Conservation (phyloP, 768 basidiomycete genomes). For the Pleurotus pulmonarius region DNA sequence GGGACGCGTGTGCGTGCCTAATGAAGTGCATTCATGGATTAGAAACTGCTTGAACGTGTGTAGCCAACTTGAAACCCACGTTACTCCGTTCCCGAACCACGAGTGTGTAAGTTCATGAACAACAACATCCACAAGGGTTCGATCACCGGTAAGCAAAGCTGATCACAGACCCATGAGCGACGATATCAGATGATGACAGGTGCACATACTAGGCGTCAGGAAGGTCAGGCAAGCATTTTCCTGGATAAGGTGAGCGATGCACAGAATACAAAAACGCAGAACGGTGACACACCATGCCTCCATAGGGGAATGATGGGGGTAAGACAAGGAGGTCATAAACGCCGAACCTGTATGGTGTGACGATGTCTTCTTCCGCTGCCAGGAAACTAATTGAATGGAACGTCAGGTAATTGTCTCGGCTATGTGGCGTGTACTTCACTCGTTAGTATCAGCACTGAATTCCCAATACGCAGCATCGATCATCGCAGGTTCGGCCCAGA, state of each 20-base stretch:
- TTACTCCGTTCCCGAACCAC: slow-evolving; percentile 92
- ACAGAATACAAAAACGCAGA: neutral
- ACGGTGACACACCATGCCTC: slow-evolving; percentile 66
- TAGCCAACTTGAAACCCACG: slow-evolving; percentile 31
- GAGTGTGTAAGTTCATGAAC: slow-evolving; percentile 86
- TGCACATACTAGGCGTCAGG: slow-evolving; percentile 72
- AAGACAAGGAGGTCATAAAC: slow-evolving; percentile 89
- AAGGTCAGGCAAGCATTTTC: slow-evolving; percentile 90
- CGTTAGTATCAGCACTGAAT: slow-evolving; percentile 82
- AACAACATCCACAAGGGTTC: slow-evolving; percentile 82
- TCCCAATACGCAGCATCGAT: slow-evolving; percentile 81
- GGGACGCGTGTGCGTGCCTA: slow-evolving; percentile 67
- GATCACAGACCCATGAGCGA: slow-evolving; percentile 2
- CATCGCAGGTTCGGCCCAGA: slow-evolving; percentile 89
- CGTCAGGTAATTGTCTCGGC: slow-evolving; percentile 3
- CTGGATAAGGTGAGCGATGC: slow-evolving; percentile 29
- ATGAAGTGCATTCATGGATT: neutral
- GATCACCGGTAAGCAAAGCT: slow-evolving; percentile 86
- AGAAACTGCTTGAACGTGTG: neutral
- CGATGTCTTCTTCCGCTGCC: slow-evolving; percentile 68
- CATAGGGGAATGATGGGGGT: slow-evolving; percentile 91
- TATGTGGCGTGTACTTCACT: slow-evolving; percentile 33
- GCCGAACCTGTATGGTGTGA: slow-evolving; percentile 76
- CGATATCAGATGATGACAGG: neutral
- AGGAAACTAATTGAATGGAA: slow-evolving; percentile 52